A percentile compares a stretch with the other conserved stretches of the same genome.
phyloP scores from a whole-genome alignment of 2,329 filamentous ascomycete genomes.

The Neofusicoccum parvum region DNA sequence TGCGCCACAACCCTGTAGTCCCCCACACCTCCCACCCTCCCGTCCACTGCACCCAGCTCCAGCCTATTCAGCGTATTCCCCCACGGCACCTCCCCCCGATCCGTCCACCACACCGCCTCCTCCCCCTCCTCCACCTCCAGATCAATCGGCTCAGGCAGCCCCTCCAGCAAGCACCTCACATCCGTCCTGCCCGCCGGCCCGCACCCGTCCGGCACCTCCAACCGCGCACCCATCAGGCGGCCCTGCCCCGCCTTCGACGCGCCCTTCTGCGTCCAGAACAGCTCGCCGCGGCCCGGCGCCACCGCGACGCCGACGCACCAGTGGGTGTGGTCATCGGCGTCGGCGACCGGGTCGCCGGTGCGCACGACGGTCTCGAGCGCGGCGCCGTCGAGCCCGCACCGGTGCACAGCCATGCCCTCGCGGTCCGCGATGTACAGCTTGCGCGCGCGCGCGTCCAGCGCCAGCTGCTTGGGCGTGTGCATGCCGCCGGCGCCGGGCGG shows the following conservation, averaged over 20 bases:
- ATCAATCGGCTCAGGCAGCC: conserved; percentile 56
- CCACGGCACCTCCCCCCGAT: conserved; percentile 59
- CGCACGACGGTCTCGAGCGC: conserved; percentile 43
- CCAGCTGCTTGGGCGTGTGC: conserved; percentile 53
- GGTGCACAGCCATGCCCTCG: conserved; percentile 42
- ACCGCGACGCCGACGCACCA: conserved; percentile 63
- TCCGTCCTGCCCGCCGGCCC: conserved; percentile 42
- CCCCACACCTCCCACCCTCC: not conserved
- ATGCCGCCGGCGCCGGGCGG: conserved; percentile 38
- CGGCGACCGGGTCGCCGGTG: conserved; percentile 30
- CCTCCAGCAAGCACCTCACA: conserved; percentile 46
- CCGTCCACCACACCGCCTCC: conserved; percentile 60
- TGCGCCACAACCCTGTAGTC: conserved; percentile 24
- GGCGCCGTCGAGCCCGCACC: conserved; percentile 40
- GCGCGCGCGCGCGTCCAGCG: conserved; percentile 32
- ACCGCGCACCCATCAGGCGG: conserved; percentile 55
- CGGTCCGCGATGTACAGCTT: conserved; percentile 48
- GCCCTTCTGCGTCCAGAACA: conserved; percentile 66
- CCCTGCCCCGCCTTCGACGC: conserved; percentile 54
- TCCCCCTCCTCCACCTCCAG: conserved; percentile 56
- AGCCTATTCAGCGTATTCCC: conserved; percentile 57
- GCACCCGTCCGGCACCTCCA: conserved; percentile 43
- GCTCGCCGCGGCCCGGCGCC: conserved; percentile 43
- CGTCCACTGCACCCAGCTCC: not conserved
- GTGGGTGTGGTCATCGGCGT: conserved; percentile 34